Percentiles rank a stretch among this genome's conserved stretches.
Conservation (phyloP, 495 filamentous ascomycete species). For the Amorphotheca resinae region DNA sequence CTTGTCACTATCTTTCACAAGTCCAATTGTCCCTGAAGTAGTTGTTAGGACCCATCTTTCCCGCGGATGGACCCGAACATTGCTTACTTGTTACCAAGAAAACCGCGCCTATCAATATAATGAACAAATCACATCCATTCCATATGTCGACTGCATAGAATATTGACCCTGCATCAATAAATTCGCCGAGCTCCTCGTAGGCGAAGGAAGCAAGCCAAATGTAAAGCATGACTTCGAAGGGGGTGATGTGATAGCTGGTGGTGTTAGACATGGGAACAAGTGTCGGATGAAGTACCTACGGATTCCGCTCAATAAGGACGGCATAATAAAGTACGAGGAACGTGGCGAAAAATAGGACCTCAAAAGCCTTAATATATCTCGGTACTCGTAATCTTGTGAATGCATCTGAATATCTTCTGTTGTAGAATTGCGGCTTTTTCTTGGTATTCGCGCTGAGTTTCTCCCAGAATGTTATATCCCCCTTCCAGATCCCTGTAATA, state of each 20-base stretch:
- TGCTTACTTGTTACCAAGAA: constrained; percentile 50
- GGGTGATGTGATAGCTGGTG: constrained; percentile 29
- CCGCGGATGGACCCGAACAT: not conserved
- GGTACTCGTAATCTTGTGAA: constrained; percentile 80
- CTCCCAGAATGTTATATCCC: constrained; percentile 89
- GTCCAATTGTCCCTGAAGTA: constrained; percentile 42
- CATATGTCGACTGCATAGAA: constrained; percentile 86
- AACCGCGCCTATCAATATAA: constrained; percentile 67
- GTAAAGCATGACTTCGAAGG: constrained; percentile 42
- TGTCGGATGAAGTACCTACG: constrained; percentile 10
- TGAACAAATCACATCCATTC: constrained; percentile 79
- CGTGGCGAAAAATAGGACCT: constrained; percentile 74
- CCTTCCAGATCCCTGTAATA: constrained; percentile 81
- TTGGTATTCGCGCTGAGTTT: constrained; percentile 57
- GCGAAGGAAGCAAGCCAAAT: constrained; percentile 73
- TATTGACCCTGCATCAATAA: constrained; percentile 67
- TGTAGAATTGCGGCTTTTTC: constrained; percentile 77
- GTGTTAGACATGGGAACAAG: constrained; percentile 4
- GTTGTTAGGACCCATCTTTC: constrained; percentile 30
- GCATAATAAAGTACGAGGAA: constrained; percentile 76
- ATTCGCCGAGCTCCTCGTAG: constrained; percentile 75
- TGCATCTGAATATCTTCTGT: constrained; percentile 60
- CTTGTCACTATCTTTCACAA: constrained; percentile 43
- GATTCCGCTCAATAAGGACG: constrained; percentile 53
- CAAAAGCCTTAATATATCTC: constrained; percentile 82